Evolutionary conservation across 75 land plant species (phyloP), one percentile per base, ranked within the genome.

Genomic region (Isoetes taiwanensis): DNA sequence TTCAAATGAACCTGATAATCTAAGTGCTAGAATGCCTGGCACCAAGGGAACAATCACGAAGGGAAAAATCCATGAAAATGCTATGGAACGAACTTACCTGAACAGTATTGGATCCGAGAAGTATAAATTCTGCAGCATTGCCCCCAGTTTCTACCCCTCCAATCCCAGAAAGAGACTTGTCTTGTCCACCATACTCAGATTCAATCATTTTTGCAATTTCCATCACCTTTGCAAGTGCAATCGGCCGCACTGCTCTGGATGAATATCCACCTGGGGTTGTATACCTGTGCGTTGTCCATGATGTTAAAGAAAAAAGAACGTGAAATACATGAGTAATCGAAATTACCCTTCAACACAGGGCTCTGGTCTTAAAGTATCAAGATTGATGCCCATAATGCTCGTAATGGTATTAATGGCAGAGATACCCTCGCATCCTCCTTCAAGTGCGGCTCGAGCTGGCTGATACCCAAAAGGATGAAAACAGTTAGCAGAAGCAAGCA

Each of bases 281-380:
- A 64, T 89, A 85, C 28, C 90, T 89, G 61, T n/a, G n/a, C n/a
- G n/a, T n/a, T n/a, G n/a, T n/a, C n/a, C n/a, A n/a, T n/a, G n/a
- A n/a, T n/a, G n/a, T n/a, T n/a, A n/a, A n/a, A n/a, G n/a, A n/a
- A n/a, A n/a, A n/a, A n/a, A n/a, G n/a, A n/a, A n/a, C n/a, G n/a
- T n/a, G n/a, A n/a, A n/a, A n/a, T n/a, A n/a, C n/a, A n/a, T n/a
- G n/a, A n/a, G n/a, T n/a, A n/a, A n/a, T n/a, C n/a, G n/a, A n/a
- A n/a, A n/a, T 41, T 46, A 88, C 99, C 99, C 99, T 68, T 94
- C 99, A 35, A 94, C 99, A 73, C 86, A 94, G 57, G 99, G 99
- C 62, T 94, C 99, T 2, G 99, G 99, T 8, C 83, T 81, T 60
- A 94, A 68, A 11, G 96, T 94, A 24, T 79, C 74, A 21, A 88